Percentiles rank a stretch among this genome's conserved stretches.
Conservation (phyloP, 2,329 filamentous ascomycete species). For the Claviceps spartinae region DNA sequence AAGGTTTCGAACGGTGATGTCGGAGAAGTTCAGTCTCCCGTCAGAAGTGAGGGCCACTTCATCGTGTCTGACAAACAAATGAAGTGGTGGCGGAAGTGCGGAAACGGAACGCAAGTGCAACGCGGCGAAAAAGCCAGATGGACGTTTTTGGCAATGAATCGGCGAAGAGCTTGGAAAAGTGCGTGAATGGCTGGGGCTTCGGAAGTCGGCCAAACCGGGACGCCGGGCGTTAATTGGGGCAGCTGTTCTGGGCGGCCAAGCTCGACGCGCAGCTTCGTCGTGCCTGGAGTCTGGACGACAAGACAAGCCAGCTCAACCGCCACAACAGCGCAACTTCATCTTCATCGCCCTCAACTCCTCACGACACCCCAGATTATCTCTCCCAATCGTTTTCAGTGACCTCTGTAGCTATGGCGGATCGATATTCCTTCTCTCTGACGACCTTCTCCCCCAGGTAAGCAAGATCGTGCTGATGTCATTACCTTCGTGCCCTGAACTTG, state of each 20-base stretch:
- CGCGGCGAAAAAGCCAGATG: background rate
- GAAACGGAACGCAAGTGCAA: background rate
- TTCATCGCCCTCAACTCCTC: slow-evolving; percentile 4
- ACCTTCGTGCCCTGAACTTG: slow-evolving; percentile 4
- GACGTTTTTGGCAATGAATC: background rate
- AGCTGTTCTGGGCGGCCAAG: slow-evolving; percentile 10
- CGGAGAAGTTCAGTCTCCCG: slow-evolving; percentile 10
- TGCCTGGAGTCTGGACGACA: slow-evolving; percentile 24
- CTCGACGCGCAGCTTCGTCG: slow-evolving; percentile 26
- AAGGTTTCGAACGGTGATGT: background rate
- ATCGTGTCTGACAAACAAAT: slow-evolving; percentile 10
- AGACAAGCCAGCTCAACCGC: slow-evolving; percentile 16
- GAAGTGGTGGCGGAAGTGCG: slow-evolving; percentile 1
- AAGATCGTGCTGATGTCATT: slow-evolving; percentile 10
- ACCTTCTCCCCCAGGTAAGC: slow-evolving; percentile 97
- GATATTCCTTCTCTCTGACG: slow-evolving; percentile 98
- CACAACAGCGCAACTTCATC: slow-evolving; percentile 12
- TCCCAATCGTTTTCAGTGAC: slow-evolving; percentile 1
- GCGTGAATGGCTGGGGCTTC: background rate
- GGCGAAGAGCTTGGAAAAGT: background rate
- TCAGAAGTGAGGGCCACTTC: slow-evolving; percentile 18
- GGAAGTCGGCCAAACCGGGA: slow-evolving; percentile 15
- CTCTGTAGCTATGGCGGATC: slow-evolving; percentile 66
- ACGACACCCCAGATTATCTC: slow-evolving; percentile 5
- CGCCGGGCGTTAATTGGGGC: slow-evolving; percentile 9